These are phyloP conservation scores for Penicillium lagena DNA, from an alignment of 495 filamentous ascomycete genomes.

Conservation along the genomic window DNA sequence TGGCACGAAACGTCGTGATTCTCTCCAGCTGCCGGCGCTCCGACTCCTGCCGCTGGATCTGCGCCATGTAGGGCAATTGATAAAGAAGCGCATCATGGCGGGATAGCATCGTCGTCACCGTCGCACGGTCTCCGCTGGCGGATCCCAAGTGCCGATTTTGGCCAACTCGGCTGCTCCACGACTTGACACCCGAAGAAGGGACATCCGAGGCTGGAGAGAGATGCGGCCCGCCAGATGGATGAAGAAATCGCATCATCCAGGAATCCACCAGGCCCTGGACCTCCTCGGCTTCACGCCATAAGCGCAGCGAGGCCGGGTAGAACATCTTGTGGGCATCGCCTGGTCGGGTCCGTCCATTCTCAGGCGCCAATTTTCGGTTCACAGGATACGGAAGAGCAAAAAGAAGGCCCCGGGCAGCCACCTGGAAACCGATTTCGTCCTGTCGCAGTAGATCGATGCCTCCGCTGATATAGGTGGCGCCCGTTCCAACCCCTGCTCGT, in stretches of 20 bases:
- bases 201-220: conserved; percentile 8
- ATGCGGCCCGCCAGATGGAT: conserved; percentile 12
- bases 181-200: conserved; percentile 15
- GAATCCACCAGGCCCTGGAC: conserved; percentile 63
- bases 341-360: conserved; percentile 12
- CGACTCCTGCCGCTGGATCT: conserved; percentile 37
- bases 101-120: conserved; percentile 51
- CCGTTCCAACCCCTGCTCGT: conserved; percentile 27
- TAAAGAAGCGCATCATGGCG: conserved; percentile 73
- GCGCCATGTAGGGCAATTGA: conserved; percentile 75
- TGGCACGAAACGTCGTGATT: conserved; percentile 55
- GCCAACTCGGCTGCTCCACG: conserved; percentile 25
- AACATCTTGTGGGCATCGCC: conserved; percentile 75
- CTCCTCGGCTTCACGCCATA: conserved; percentile 76
- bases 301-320: conserved; percentile 69
- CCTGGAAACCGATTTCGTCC: conserved; percentile 87
- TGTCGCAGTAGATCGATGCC: conserved; percentile 72
- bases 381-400: conserved; percentile 83
- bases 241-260: conserved; percentile 45
- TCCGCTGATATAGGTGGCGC: conserved; percentile 33
- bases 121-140: conserved; percentile 22
- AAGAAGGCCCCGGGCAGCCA: conserved; percentile 74
- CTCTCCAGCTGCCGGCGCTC: conserved; percentile 52
- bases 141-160: conserved; percentile 13
- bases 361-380: conserved; percentile 47